A percentile compares a stretch with the other conserved stretches of the same genome.
phyloP scores from a whole-genome alignment of 768 basidiomycete genomes.

The Amanita muscaria region DNA sequence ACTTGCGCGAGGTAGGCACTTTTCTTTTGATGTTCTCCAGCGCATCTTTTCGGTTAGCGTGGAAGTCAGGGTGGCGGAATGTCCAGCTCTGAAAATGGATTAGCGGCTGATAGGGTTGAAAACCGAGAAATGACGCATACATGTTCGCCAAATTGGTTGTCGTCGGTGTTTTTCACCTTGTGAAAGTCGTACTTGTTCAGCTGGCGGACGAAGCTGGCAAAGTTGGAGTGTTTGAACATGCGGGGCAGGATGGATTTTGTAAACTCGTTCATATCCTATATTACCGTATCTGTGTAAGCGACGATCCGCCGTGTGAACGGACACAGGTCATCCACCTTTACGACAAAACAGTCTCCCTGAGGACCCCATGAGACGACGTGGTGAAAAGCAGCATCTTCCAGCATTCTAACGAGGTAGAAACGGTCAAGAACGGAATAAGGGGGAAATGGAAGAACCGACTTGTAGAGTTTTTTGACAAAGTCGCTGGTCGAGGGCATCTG shows the following conservation, averaged over 20 bases:
- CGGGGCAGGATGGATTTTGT: slow-evolving; percentile 84
- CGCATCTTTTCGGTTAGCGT: slow-evolving; percentile 43
- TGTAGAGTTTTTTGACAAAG: slow-evolving; percentile 93
- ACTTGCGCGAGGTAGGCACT: slow-evolving; percentile 44
- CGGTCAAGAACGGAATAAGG: background rate
- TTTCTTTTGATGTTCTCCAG: slow-evolving; percentile 55
- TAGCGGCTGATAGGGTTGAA: background rate
- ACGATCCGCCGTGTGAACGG: background rate
- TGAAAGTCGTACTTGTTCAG: slow-evolving; percentile 97
- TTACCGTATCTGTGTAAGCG: background rate
- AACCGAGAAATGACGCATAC: slow-evolving; percentile 22
- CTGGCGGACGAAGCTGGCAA: slow-evolving; percentile 87
- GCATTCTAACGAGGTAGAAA: slow-evolving; percentile 50
- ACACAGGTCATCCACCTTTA: slow-evolving; percentile 41
- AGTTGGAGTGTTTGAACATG: slow-evolving; percentile 94
- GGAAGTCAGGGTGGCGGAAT: slow-evolving; percentile 53
- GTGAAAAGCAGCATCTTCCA: slow-evolving; percentile 67
- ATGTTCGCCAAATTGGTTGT: slow-evolving; percentile 60
- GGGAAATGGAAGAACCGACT: slow-evolving; percentile 36
- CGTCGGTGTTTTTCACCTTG: slow-evolving; percentile 89
- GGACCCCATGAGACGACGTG: slow-evolving; percentile 79
- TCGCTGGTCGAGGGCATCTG: slow-evolving; percentile 83
- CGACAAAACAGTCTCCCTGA: slow-evolving; percentile 81
- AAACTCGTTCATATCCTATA: slow-evolving; percentile 85
- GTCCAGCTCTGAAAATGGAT: slow-evolving; percentile 37